phyloP scores from a whole-genome alignment of 805 yeast species.

The Kodamaea restingae region DNA sequence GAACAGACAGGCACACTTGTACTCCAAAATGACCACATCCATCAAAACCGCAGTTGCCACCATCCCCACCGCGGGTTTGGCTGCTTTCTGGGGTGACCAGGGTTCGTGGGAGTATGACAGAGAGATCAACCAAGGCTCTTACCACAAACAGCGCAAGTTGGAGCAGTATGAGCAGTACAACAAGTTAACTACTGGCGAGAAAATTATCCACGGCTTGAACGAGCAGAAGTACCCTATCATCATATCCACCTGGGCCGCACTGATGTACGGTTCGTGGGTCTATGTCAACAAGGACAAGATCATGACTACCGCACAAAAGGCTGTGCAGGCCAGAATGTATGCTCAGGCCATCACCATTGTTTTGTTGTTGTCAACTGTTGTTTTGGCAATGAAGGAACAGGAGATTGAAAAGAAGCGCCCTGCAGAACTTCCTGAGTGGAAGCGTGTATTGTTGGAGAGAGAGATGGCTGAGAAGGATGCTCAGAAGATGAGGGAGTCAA shows the following conservation, averaged over 20 bases:
- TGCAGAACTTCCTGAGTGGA: constrained; percentile 25
- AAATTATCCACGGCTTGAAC: constrained; percentile 24
- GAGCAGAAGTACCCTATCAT: constrained; percentile 36
- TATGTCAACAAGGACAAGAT: constrained; percentile 25
- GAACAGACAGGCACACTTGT: constrained; percentile 30
- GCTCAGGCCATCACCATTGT: constrained; percentile 27
- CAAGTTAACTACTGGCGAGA: constrained; percentile 26
- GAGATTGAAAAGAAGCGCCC: constrained; percentile 20
- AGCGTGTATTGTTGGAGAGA: constrained; percentile 9
- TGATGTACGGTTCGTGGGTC: constrained; percentile 29
- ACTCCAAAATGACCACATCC: constrained; percentile 33
- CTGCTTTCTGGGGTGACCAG: constrained; percentile 42
- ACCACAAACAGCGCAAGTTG: constrained; percentile 24
- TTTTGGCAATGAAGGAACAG: constrained; percentile 25
- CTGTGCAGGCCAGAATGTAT: constrained; percentile 29
- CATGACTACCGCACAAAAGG: constrained; percentile 24
- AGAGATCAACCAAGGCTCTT: constrained; percentile 28
- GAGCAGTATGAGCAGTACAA: constrained; percentile 37
- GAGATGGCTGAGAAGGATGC: constrained; percentile 7
- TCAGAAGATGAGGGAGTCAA: not conserved
- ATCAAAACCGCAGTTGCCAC: constrained; percentile 36
- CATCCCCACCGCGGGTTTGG: constrained; percentile 37
- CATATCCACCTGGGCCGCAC: constrained; percentile 37
- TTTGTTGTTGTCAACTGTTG: constrained; percentile 24
- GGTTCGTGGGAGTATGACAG: constrained; percentile 43